Evolutionary conservation across 2,329 filamentous ascomycete genomes (phyloP).

Genomic region (Colletotrichum spinosum): DNA sequence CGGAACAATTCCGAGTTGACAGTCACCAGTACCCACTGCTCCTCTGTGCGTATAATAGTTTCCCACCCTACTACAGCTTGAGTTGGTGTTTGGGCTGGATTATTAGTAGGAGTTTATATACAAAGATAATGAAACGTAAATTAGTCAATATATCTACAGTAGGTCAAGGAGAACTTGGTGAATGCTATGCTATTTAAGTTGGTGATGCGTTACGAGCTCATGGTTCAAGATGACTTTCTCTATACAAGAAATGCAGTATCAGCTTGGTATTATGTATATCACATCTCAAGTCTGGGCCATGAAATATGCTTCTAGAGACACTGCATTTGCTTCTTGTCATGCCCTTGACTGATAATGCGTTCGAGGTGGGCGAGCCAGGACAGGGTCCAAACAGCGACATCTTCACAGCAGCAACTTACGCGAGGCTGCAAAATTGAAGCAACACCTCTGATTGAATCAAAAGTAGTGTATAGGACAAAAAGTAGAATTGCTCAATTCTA

Average conservation of each 20-base stretch:
- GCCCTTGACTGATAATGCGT: too few relatives aligned
- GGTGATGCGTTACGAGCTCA: background rate
- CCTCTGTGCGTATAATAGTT: background rate
- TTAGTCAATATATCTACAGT: background rate
- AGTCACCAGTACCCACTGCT: background rate
- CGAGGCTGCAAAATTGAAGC: background rate
- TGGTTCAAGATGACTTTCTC: background rate
- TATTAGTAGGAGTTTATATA: background rate
- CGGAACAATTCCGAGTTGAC: background rate
- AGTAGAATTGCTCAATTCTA: conserved; percentile 24
- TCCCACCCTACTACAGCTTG: background rate
- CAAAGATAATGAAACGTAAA: conserved; percentile 23
- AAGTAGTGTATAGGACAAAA: background rate
- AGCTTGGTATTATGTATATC: too few relatives aligned
- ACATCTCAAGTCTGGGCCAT: too few relatives aligned
- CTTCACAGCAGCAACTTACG: too few relatives aligned
- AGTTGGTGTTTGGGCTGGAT: background rate
- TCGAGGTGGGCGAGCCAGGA: too few relatives aligned
- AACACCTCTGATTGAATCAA: too few relatives aligned
- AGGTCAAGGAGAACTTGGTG: background rate
- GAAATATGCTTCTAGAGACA: too few relatives aligned
- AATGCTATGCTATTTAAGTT: background rate
- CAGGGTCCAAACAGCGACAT: too few relatives aligned
- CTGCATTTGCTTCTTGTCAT: too few relatives aligned
- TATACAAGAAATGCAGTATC: too few relatives aligned